Evolutionary conservation across 495 filamentous ascomycete genomes (phyloP), one percentile per base, ranked within the genome.

Genomic region (Penicillium bovifimosum): DNA sequence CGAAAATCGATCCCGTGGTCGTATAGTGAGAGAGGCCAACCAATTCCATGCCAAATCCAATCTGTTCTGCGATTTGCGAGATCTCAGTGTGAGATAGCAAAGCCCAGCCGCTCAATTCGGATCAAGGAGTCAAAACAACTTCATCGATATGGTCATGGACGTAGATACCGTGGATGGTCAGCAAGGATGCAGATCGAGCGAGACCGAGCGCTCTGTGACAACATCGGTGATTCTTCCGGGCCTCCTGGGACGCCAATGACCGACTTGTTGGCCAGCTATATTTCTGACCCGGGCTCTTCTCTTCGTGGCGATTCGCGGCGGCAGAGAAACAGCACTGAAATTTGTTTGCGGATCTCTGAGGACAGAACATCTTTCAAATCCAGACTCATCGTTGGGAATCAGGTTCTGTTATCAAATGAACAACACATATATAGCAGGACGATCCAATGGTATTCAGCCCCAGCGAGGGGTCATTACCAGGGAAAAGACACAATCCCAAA

Each of bases 161-260:
- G 56, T 3, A 73, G 53, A 40, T 66, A 69, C 41, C 61, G 65
- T 29, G 47, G 53, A 17, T 76, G 73, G 73, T 69, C 72, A 8
- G 64, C 70, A 16, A 57, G 62, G 27, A 69, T 76, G 67, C 65
- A 72, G 40, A 16, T 74, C 7, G 54, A 64, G 36, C 53, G 63
- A 17, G 46, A 45, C 2, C 50, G 50, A 9, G 33, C 28, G 9
- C 29, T 51, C 2, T 18, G 52, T 13, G 20, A 54, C 20, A 49
- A 56, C 26, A 41, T 50, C 2, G 38, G 47, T 7, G 62, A 56
- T 28, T 58, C 65, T 10, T 56, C 58, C 20, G 67, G 62, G 1
- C 72, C 72, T 10, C 73, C 70, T 16, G 72, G 73, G 47, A 76
- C 65, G 6, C 73, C 73, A 2, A 41, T 56, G 7, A 61, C 64